Percentiles rank a stretch among this genome's conserved stretches.
These are phyloP conservation scores for Fonsecaea nubica DNA, from an alignment of 2,329 filamentous ascomycete species.

Conservation along the genomic window DNA sequence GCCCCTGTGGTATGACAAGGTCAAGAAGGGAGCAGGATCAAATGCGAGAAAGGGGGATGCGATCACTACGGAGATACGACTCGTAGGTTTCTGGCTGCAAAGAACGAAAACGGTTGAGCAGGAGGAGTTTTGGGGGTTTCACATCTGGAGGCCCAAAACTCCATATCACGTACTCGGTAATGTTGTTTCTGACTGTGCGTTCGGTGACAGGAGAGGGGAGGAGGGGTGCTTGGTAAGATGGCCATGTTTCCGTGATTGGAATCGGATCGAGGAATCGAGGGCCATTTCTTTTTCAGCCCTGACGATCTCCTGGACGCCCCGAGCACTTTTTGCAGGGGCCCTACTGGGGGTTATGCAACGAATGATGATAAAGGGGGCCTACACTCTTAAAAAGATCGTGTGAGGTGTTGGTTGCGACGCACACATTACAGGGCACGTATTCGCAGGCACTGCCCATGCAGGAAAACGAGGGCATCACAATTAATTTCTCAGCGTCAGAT, in stretches of 20 bases:
- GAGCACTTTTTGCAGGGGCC: neutral
- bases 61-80: neutral
- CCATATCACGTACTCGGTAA: neutral
- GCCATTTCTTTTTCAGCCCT: conserved; percentile 18
- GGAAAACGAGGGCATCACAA: neutral
- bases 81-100: no score
- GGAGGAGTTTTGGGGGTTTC: conserved; percentile 1
- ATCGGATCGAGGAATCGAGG: conserved; percentile 4
- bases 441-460: conserved; percentile 1
- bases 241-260: conserved; percentile 6
- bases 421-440: neutral
- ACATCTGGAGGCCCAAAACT: neutral
- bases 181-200: conserved; percentile 18
- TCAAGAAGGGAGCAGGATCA: neutral
- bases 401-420: conserved; percentile 8
- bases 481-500: neutral
- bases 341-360: conserved; percentile 6
- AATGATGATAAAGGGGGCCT: neutral
- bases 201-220: conserved; percentile 2
- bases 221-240: conserved; percentile 13
- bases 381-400: conserved; percentile 7
- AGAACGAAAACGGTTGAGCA: neutral
- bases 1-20: conserved; percentile 3
- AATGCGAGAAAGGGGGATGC: neutral
- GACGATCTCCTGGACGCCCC: conserved; percentile 3